Evolutionary conservation across 2,329 filamentous ascomycete genomes (phyloP).

Genomic region (Nothopassalora personata): DNA sequence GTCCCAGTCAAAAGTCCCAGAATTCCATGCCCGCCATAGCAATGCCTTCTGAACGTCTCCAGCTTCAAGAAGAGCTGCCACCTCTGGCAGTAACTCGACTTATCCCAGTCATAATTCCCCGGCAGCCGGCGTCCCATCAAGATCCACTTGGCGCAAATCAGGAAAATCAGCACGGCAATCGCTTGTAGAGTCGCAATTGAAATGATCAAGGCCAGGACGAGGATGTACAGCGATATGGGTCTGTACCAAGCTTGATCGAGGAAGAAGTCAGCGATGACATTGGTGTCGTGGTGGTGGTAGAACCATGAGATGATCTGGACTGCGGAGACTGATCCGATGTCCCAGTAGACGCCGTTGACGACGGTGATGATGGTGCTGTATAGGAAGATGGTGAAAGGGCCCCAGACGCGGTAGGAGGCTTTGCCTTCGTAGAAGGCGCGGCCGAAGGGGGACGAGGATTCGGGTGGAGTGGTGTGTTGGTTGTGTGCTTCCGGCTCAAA

Average conservation of each 20-base stretch:
- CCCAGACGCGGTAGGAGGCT: conserved; percentile 49
- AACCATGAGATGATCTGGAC: conserved; percentile 43
- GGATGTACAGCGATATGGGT: conserved; percentile 37
- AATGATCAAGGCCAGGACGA: conserved; percentile 40
- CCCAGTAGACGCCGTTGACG: conserved; percentile 49
- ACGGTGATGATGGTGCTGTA: conserved; percentile 48
- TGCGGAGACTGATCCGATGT: conserved; percentile 44
- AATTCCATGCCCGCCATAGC: conserved; percentile 48
- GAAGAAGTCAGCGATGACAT: conserved; percentile 8
- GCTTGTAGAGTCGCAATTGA: conserved; percentile 42
- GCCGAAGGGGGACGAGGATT: conserved; percentile 46
- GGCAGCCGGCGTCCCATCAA: conserved; percentile 48
- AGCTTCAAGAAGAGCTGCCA: conserved; percentile 53
- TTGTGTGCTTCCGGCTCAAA: conserved; percentile 1
- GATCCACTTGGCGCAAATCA: conserved; percentile 49
- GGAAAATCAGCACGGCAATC: conserved; percentile 40
- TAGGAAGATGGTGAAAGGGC: conserved; percentile 45
- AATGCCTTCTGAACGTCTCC: conserved; percentile 47
- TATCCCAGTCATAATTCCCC: conserved; percentile 56
- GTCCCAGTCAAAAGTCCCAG: conserved; percentile 52
- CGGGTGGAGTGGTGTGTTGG: background rate
- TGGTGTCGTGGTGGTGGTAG: conserved; percentile 22
- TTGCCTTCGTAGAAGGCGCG: conserved; percentile 51
- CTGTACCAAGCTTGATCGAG: conserved; percentile 19
- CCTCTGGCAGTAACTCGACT: conserved; percentile 49